These are phyloP conservation scores for Candida glucosophila DNA, from an alignment of 1,139 yeast species.

Conservation along the genomic window DNA sequence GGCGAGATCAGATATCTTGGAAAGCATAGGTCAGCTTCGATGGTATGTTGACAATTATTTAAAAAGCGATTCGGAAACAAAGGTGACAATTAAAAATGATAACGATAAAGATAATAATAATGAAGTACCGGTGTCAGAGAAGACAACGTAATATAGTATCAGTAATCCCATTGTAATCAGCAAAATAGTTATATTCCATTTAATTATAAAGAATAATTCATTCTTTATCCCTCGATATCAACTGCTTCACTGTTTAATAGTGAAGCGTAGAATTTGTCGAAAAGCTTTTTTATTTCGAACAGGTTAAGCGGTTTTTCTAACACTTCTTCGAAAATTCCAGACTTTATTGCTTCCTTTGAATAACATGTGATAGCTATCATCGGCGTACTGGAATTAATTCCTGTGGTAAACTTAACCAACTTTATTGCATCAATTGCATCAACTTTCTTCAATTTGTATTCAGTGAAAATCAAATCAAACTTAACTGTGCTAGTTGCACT, in stretches of 20 bases:
- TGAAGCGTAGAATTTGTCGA: constrained; percentile 6
- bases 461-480: constrained; percentile 78
- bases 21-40: constrained; percentile 73
- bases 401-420: constrained; percentile 66
- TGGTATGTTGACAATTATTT: constrained; percentile 71
- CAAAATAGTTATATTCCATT: too few relatives aligned
- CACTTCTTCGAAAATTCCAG: constrained; percentile 59
- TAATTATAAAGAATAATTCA: too few relatives aligned
- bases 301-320: constrained; percentile 66
- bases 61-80: constrained; percentile 16
- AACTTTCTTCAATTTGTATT: constrained; percentile 58
- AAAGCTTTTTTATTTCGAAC: constrained; percentile 15
- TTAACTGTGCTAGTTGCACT: constrained; percentile 77
- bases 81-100: constrained; percentile 7
- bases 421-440: constrained; percentile 72
- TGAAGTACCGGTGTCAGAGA: not conserved
- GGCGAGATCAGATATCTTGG: constrained; percentile 80
- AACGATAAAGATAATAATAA: constrained; percentile 2
- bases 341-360: constrained; percentile 54
- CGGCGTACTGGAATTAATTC: constrained; percentile 70
- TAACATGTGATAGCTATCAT: constrained; percentile 71
- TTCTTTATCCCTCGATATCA: constrained; percentile 20
- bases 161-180: too few relatives aligned
- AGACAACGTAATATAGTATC: not conserved
- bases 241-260: constrained; percentile 16